Evolutionary conservation across 805 yeast genomes (phyloP), one percentile per base, ranked within the genome.

Genomic region (Candida yuanshanica): DNA sequence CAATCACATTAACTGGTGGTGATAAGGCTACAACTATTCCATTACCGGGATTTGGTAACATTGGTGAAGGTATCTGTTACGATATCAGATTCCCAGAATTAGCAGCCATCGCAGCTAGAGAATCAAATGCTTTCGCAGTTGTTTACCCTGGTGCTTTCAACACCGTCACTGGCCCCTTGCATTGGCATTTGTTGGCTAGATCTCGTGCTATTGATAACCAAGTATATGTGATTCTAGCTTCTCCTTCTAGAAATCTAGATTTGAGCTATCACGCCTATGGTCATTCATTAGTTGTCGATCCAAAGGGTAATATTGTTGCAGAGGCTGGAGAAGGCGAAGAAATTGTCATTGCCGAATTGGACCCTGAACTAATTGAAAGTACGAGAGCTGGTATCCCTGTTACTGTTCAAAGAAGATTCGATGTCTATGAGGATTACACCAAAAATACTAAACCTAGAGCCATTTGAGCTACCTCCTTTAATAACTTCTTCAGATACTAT

Each of bases 1-100:
- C 50, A 13, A 33, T 43, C 7, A 48, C 49, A 8, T 37, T 51
- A 3, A 42, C 43, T 7, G 35, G 47, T 4, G 55, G 55, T 7
- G 20, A 37, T 12, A 27, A 35, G 11, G 29, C 48, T 11, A 38
- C 53, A 3, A 46, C 47, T 7, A 49, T 51, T 36, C 42, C 43
- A 7, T 24, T 87, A 35, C 70, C 70, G 21, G 75, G 86, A 3
- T 69, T 89, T 43, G 69, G 85, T 6, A 98, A 97, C 20, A 69
- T 86, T 24, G 98, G 97, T 0, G 68, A 86, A 33, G 95, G 91
- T n/a, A 83, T 84, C 43, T 84, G 93, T 58, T 84, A 84, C 55
- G 95, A 84, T 58, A 75, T 83, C 53, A 66, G 93, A 53, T 84
- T 84, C 63, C 93, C 93, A 2, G 95, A 84, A 56, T 66, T 83